Percentiles rank a stretch among this genome's conserved stretches.
Evolutionary conservation across 352 stramenopile species (phyloP).

Genomic region (Aphanomyces stellatus): DNA sequence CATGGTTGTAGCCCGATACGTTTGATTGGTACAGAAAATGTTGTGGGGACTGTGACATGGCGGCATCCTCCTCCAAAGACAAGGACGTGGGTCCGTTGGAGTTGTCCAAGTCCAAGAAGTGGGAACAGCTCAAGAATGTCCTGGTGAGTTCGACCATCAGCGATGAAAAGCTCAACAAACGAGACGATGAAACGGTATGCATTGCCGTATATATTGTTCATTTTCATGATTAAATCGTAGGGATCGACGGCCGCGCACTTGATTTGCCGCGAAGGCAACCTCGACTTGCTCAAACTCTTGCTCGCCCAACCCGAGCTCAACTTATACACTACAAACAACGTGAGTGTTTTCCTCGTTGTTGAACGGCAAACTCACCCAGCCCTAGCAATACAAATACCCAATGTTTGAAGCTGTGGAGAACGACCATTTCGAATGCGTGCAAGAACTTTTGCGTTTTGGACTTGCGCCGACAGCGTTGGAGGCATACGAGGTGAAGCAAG

Average conservation of each 20-base stretch:
- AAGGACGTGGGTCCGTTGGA: slow-evolving; percentile 1
- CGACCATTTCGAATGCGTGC: slow-evolving; percentile 1
- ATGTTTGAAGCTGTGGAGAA: neutral
- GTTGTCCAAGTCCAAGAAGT: neutral
- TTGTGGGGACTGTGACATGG: slow-evolving; percentile 8
- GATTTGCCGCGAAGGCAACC: neutral
- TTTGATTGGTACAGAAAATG: neutral
- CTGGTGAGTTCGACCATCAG: neutral
- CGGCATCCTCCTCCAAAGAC: neutral
- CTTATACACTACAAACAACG: neutral
- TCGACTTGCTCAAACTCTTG: neutral
- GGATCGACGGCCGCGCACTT: neutral
- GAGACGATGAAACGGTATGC: neutral
- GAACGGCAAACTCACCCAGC: neutral
- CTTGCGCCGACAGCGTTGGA: neutral
- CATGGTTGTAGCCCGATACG: neutral
- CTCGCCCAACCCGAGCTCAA: neutral
- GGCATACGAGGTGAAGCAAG: neutral
- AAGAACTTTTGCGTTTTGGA: neutral
- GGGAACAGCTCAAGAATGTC: neutral
- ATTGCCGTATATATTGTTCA: neutral
- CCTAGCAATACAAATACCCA: neutral
- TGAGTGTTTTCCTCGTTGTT: no score
- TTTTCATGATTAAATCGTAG: neutral
- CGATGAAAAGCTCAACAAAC: neutral